A percentile compares a stretch with the other conserved stretches of the same genome.
Evolutionary conservation across 306 rosid species (phyloP).

Genomic region (Datisca glomerata): DNA sequence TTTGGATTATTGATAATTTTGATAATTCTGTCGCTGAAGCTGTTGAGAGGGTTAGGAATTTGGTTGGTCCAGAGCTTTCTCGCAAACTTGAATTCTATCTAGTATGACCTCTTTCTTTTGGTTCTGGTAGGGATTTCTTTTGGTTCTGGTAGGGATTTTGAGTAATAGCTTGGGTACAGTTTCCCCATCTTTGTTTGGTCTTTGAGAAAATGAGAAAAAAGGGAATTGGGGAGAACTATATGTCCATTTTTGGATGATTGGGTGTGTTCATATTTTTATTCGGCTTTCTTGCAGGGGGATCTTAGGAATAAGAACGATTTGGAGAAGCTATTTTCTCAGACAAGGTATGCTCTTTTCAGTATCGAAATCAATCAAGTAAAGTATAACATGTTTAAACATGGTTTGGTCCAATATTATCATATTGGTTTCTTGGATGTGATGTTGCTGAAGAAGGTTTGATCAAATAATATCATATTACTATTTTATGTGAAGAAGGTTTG

Average conservation of each 20-base stretch:
- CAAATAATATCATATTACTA: background rate
- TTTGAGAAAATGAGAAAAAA: background rate
- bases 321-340: slow-evolving; percentile 60
- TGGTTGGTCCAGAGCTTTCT: slow-evolving; percentile 71
- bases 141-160: background rate
- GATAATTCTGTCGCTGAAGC: slow-evolving; percentile 65
- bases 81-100: slow-evolving; percentile 48
- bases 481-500: slow-evolving; percentile 35
- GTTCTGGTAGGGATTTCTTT: background rate
- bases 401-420: no score
- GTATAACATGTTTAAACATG: no score
- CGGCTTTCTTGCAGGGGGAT: slow-evolving; percentile 43
- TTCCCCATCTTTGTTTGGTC: background rate
- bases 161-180: background rate
- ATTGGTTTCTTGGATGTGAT: no score
- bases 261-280: background rate
- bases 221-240: background rate
- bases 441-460: background rate
- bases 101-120: slow-evolving; percentile 18
- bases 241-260: background rate
- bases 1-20: slow-evolving; percentile 56
- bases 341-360: slow-evolving; percentile 21
- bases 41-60: slow-evolving; percentile 50
- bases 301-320: slow-evolving; percentile 62
- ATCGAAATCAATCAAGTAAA: background rate